Conservation (phyloP, 768 basidiomycete species). For the Pholiota molesta region DNA sequence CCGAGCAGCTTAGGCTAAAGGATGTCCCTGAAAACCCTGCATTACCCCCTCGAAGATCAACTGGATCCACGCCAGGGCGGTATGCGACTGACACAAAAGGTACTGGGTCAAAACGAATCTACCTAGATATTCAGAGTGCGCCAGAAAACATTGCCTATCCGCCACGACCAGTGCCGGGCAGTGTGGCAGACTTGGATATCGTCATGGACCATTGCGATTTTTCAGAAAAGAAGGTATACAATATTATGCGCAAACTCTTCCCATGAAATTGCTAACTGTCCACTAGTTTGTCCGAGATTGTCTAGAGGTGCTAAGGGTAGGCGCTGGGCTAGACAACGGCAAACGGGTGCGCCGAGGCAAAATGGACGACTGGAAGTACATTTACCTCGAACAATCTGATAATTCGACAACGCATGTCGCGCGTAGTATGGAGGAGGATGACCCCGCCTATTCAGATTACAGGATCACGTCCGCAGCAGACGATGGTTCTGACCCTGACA, state of each 20-base stretch:
- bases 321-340: constrained; percentile 85
- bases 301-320: constrained; percentile 90
- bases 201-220: constrained; percentile 96
- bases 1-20: constrained; percentile 65
- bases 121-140: constrained; percentile 68
- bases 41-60: constrained; percentile 53
- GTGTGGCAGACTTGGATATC: constrained; percentile 85
- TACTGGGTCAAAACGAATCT: constrained; percentile 76
- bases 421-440: constrained; percentile 40
- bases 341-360: constrained; percentile 74
- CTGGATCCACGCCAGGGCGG: constrained; percentile 38
- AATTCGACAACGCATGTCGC: constrained; percentile 27
- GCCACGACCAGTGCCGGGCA: constrained; percentile 82
- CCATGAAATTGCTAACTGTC: constrained; percentile 18
- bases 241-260: neutral
- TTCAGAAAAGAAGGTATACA: constrained; percentile 67
- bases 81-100: constrained; percentile 66
- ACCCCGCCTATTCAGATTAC: constrained; percentile 28
- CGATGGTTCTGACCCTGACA: constrained; percentile 46
- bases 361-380: constrained; percentile 85
- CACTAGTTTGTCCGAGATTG: constrained; percentile 94
- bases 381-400: constrained; percentile 69
- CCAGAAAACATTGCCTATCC: constrained; percentile 78
- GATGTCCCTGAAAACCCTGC: constrained; percentile 70
- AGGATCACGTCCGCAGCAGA: constrained; percentile 15